Percentiles rank a stretch among this genome's conserved stretches.
Conservation (phyloP, 208 protist species). For the Trypanosoma brucei region DNA sequence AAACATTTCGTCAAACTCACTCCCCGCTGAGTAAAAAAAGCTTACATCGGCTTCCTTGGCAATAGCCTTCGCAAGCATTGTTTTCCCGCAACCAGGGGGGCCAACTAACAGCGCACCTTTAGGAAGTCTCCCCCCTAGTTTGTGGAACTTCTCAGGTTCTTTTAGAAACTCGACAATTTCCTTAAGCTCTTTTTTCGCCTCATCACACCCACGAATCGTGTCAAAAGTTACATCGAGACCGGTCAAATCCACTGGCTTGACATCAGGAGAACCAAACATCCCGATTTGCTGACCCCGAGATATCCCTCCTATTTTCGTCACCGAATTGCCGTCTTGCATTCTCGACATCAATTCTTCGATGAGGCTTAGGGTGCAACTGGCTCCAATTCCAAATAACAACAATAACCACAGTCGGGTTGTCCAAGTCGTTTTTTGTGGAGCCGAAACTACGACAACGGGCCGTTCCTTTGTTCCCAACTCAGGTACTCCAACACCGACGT, state of each 20-base stretch:
- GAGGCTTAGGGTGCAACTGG: slow-evolving; percentile 54
- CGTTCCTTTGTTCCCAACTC: slow-evolving; percentile 73
- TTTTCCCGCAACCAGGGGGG: slow-evolving; percentile 97
- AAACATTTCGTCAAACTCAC: slow-evolving; percentile 98
- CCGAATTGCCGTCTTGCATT: slow-evolving; percentile 29
- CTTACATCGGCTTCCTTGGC: slow-evolving; percentile 92
- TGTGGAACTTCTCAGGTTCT: slow-evolving; percentile 91
- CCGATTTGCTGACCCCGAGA: slow-evolving; percentile 22
- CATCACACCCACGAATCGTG: slow-evolving; percentile 85
- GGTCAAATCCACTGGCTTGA: slow-evolving; percentile 74
- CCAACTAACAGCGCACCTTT: slow-evolving; percentile 96
- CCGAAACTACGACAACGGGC: slow-evolving; percentile 74
- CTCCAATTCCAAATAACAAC: slow-evolving; percentile 66
- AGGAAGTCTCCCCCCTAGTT: slow-evolving; percentile 93
- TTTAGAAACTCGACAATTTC: slow-evolving; percentile 94
- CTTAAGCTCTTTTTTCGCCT: slow-evolving; percentile 90
- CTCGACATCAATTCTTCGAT: slow-evolving; percentile 42
- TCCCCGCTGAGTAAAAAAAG: slow-evolving; percentile 95
- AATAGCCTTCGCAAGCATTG: slow-evolving; percentile 90
- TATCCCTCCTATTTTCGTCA: slow-evolving; percentile 21
- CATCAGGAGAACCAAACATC: slow-evolving; percentile 51
- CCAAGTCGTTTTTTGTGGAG: slow-evolving; percentile 65
- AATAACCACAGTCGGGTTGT: slow-evolving; percentile 57
- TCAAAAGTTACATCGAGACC: slow-evolving; percentile 83
- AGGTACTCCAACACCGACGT: slow-evolving; percentile 11